These are phyloP conservation scores for Erucastrum elatum DNA, from an alignment of 345 rosid genomes.

Conservation along the genomic window DNA sequence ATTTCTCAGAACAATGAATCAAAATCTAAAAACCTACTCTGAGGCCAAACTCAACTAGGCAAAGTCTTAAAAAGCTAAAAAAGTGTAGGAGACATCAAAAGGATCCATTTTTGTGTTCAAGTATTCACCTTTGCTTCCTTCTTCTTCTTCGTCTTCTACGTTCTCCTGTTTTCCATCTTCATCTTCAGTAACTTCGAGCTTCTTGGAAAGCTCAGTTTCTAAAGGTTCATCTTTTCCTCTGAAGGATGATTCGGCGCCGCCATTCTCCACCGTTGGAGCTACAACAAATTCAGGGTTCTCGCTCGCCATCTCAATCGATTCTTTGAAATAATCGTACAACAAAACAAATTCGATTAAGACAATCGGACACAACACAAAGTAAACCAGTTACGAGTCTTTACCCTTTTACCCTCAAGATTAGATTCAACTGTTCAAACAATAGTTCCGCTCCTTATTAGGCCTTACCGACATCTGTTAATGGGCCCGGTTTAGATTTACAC, in stretches of 20 bases:
- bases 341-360: neutral
- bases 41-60: constrained; percentile 15
- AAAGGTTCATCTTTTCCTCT: constrained; percentile 23
- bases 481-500: neutral
- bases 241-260: constrained; percentile 32
- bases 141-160: constrained; percentile 42
- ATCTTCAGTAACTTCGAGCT: constrained; percentile 35
- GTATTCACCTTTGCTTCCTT: constrained; percentile 53
- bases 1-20: neutral
- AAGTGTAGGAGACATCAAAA: neutral
- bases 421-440: neutral
- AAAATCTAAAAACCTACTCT: neutral
- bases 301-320: constrained; percentile 47
- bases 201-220: constrained; percentile 34
- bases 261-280: constrained; percentile 38
- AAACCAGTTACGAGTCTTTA: constrained; percentile 9
- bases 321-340: neutral
- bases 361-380: constrained; percentile 5
- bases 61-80: constrained; percentile 14
- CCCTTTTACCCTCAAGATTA: neutral
- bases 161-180: constrained; percentile 46
- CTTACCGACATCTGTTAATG: neutral
- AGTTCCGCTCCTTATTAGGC: constrained; percentile 9
- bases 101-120: no score
- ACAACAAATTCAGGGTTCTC: constrained; percentile 40